Percentiles rank a stretch among this genome's conserved stretches.
phyloP scores from a whole-genome alignment of 495 filamentous ascomycete species.

The Mycothermus thermophilus region DNA sequence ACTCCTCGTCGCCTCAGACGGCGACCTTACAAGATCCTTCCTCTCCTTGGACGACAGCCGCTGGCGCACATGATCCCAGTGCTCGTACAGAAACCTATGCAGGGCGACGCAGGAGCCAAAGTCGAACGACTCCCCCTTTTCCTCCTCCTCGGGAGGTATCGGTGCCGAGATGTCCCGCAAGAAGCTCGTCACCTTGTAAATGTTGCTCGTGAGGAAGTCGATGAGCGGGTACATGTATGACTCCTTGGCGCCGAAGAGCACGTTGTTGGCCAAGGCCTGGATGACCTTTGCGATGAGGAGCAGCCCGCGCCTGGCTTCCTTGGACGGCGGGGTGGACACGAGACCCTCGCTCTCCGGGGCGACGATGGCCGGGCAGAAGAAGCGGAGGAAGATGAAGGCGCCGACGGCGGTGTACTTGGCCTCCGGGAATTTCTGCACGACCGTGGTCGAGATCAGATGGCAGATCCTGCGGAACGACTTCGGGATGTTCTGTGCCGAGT shows the following conservation, averaged over 20 bases:
- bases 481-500: conserved; percentile 43
- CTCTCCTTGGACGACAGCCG: conserved; percentile 44
- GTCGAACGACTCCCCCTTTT: conserved; percentile 43
- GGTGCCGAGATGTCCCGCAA: conserved; percentile 47
- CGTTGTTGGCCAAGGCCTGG: conserved; percentile 55
- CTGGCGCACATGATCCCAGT: conserved; percentile 53
- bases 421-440: conserved; percentile 45
- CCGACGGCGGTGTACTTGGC: conserved; percentile 60
- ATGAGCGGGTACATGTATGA: conserved; percentile 55
- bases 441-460: conserved; percentile 43
- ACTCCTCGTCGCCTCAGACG: conserved; percentile 30
- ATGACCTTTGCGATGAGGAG: conserved; percentile 55
- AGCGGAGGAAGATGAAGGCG: conserved; percentile 54
- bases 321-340: conserved; percentile 41
- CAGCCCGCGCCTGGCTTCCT: conserved; percentile 51
- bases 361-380: conserved; percentile 57
- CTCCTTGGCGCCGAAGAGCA: conserved; percentile 56
- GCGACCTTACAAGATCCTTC: conserved; percentile 37
- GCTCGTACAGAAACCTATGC: conserved; percentile 53
- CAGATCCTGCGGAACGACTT: conserved; percentile 50
- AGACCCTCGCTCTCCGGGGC: conserved; percentile 51
- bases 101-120: conserved; percentile 52
- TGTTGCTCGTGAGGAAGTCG: conserved; percentile 49
- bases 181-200: conserved; percentile 48
- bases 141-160: conserved; percentile 13